Conservation (phyloP, 1,284 basidiomycete genomes). For the Tetrapyrgos nigripes region DNA sequence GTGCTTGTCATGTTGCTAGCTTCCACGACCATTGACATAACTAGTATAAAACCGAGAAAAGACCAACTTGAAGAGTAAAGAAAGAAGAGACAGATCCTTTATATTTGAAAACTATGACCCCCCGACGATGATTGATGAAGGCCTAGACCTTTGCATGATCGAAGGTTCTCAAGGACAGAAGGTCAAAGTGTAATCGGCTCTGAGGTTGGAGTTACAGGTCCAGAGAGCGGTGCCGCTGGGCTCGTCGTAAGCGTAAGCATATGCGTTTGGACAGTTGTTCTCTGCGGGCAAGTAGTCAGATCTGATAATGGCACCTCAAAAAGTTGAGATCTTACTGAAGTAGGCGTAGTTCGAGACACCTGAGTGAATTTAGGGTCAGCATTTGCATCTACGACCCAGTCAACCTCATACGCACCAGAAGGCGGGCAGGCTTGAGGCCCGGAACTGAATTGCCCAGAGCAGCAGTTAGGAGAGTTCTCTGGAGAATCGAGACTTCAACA, state of each 20-base stretch:
- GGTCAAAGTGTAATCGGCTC: conserved; percentile 54
- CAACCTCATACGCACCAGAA: conserved; percentile 44
- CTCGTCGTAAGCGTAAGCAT: conserved; percentile 60
- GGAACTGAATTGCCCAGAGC: conserved; percentile 48
- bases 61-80: no score
- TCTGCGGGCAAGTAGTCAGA: conserved; percentile 33
- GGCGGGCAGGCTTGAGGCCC: conserved; percentile 48
- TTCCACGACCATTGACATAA: no score
- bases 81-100: no score
- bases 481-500: neutral
- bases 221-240: conserved; percentile 51
- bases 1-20: neutral
- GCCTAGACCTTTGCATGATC: no score
- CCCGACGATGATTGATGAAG: no score
- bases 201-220: conserved; percentile 42
- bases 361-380: neutral
- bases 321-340: neutral
- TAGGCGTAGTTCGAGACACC: neutral
- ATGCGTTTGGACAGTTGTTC: conserved; percentile 50
- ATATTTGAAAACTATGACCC: neutral
- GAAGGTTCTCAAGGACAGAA: conserved; percentile 57
- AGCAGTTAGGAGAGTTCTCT: conserved; percentile 41
- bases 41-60: no score
- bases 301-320: neutral
- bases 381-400: neutral